Percentiles rank a stretch among this genome's conserved stretches.
These are phyloP conservation scores for Rhododendron ferrugineum DNA, from an alignment of 148 eudicot species.

Conservation along the genomic window DNA sequence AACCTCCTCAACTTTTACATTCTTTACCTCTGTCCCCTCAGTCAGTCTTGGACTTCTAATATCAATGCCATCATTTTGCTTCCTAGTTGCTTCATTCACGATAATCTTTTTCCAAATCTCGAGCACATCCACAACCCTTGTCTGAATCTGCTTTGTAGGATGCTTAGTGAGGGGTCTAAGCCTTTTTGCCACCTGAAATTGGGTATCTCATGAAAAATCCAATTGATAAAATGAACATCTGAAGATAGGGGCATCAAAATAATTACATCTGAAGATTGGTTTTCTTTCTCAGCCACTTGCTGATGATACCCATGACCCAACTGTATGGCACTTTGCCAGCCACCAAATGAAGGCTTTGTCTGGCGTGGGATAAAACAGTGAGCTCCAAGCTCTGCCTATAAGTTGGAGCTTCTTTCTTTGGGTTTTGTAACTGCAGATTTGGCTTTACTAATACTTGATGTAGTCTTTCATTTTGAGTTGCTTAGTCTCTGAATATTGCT, in stretches of 20 bases:
- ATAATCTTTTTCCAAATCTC: constrained; percentile 26
- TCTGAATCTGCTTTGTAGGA: constrained; percentile 21
- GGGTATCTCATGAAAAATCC: background rate
- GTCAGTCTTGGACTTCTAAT: constrained; percentile 5
- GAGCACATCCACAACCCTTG: constrained; percentile 21
- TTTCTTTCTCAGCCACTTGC: no score
- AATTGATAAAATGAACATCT: background rate
- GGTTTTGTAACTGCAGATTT: no score
- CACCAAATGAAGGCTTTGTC: no score
- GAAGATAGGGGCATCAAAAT: background rate
- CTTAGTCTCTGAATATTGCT: no score
- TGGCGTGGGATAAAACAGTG: no score
- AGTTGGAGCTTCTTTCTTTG: no score
- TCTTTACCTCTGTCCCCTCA: constrained; percentile 5
- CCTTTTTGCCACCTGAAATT: constrained; percentile 24
- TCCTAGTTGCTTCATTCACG: constrained; percentile 12
- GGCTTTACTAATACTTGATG: no score
- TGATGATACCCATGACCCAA: no score
- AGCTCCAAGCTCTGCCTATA: no score
- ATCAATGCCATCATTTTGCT: constrained; percentile 19
- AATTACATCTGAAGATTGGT: no score
- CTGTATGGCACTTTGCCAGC: no score
- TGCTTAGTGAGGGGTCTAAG: constrained; percentile 26
- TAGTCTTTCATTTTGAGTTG: no score
- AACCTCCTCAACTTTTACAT: constrained; percentile 24